phyloP scores from a whole-genome alignment of 768 basidiomycete species.

The Neoboletus brunneissimus region DNA sequence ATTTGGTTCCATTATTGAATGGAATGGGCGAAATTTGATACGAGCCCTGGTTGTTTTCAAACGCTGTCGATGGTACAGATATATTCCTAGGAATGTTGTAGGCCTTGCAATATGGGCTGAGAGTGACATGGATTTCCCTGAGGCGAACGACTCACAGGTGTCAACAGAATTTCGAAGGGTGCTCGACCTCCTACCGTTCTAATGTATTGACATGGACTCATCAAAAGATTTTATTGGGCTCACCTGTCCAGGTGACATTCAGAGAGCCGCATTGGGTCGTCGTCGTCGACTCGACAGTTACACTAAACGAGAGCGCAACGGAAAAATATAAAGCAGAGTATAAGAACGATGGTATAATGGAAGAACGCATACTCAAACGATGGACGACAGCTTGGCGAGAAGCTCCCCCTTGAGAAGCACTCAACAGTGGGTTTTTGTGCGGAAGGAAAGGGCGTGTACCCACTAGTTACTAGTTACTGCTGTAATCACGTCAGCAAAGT shows the following conservation, averaged over 20 bases:
- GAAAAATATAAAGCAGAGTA: slow-evolving; percentile 22
- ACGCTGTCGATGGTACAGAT: slow-evolving; percentile 53
- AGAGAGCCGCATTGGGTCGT: slow-evolving; percentile 62
- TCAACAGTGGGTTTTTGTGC: slow-evolving; percentile 6
- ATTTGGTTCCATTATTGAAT: slow-evolving; percentile 36
- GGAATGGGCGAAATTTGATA: slow-evolving; percentile 46
- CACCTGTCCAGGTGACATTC: slow-evolving; percentile 63
- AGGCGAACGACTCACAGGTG: slow-evolving; percentile 44
- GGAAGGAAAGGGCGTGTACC: not conserved
- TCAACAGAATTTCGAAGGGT: slow-evolving; percentile 49
- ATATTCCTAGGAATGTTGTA: slow-evolving; percentile 54
- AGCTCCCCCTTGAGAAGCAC: slow-evolving; percentile 8
- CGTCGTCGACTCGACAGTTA: slow-evolving; percentile 40
- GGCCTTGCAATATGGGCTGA: slow-evolving; percentile 35
- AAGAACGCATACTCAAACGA: slow-evolving; percentile 29
- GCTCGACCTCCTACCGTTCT: slow-evolving; percentile 48
- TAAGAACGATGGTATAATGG: slow-evolving; percentile 22
- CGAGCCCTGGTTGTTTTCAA: slow-evolving; percentile 51
- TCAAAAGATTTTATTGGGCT: slow-evolving; percentile 8
- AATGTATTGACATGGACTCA: not conserved
- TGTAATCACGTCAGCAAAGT: slow-evolving; percentile 20
- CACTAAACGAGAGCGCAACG: slow-evolving; percentile 39
- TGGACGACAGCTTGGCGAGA: slow-evolving; percentile 10
- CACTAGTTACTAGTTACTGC: not conserved
- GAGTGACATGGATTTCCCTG: not conserved